phyloP scores from a whole-genome alignment of 495 filamentous ascomycete species.

The Thozetella sp. region DNA sequence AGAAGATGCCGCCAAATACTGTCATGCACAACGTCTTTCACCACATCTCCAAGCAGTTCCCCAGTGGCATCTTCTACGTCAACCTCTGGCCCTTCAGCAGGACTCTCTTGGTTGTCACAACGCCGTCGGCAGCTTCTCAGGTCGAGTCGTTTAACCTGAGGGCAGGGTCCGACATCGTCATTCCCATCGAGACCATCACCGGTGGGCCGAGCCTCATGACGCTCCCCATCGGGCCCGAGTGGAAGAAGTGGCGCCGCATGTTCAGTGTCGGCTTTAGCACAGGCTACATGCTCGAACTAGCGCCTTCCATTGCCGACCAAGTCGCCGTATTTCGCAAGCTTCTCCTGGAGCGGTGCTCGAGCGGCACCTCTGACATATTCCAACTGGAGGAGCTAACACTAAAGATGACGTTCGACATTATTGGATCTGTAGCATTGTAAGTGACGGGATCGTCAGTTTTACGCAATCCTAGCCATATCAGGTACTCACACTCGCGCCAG shows the following conservation, averaged over 20 bases:
- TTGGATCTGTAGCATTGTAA: conserved; percentile 22
- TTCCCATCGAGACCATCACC: conserved; percentile 16
- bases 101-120: conserved; percentile 17
- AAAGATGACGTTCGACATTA: conserved; percentile 69
- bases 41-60: conserved; percentile 11
- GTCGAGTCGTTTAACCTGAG: conserved; percentile 15
- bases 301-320: conserved; percentile 30
- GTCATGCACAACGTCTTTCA: conserved; percentile 13
- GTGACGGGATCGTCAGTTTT: conserved; percentile 11
- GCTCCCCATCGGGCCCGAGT: conserved; percentile 19
- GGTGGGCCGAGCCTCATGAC: conserved; percentile 18
- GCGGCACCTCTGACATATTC: conserved; percentile 17
- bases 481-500: background rate
- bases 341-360: conserved; percentile 15
- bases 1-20: conserved; percentile 12
- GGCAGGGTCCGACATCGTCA: conserved; percentile 9
- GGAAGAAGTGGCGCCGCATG: conserved; percentile 26
- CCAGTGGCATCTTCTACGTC: conserved; percentile 25
- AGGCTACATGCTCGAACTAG: conserved; percentile 25
- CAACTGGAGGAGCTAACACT: conserved; percentile 69
- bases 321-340: conserved; percentile 15
- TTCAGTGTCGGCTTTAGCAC: conserved; percentile 34
- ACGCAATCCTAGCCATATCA: too few relatives aligned
- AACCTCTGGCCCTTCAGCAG: conserved; percentile 32
- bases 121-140: conserved; percentile 16